These are phyloP conservation scores for Chaetomium sp. DNA, from an alignment of 2,329 filamentous ascomycete species.

Conservation along the genomic window DNA sequence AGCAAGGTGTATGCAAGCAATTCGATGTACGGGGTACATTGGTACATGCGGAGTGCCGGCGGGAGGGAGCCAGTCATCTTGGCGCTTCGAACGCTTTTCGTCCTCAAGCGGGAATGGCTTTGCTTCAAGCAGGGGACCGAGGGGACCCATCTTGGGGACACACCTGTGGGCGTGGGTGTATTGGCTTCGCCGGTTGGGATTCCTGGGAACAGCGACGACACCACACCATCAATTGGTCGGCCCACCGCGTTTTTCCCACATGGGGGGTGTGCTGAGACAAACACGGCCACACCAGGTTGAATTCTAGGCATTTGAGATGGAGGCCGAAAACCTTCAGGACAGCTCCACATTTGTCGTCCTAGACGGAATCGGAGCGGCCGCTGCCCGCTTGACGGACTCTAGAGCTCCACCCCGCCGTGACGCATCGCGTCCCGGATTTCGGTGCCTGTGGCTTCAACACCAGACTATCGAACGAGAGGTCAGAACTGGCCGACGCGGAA, in stretches of 20 bases:
- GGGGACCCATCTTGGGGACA: conserved; percentile 5
- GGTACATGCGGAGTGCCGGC: too few species aligned
- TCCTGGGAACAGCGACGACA: too few species aligned
- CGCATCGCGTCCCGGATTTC: too few species aligned
- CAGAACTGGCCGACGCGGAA: too few species aligned
- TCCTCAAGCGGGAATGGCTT: conserved; percentile 10
- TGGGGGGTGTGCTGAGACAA: not conserved
- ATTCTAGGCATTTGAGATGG: not conserved
- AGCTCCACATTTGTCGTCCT: conserved; percentile 1
- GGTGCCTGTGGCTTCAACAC: too few species aligned
- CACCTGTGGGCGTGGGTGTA: not conserved
- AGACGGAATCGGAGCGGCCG: conserved; percentile 5
- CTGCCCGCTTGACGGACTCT: not conserved
- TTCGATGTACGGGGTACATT: not conserved
- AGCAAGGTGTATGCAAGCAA: conserved; percentile 1
- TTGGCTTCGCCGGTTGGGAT: too few species aligned
- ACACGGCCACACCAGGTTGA: conserved; percentile 13
- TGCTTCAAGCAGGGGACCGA: conserved; percentile 6
- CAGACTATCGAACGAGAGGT: too few species aligned
- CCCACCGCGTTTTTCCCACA: not conserved
- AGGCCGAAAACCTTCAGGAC: not conserved
- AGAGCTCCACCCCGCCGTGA: too few species aligned
- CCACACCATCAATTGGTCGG: too few species aligned
- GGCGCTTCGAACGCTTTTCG: too few species aligned
- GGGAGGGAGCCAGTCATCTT: too few species aligned